Conservation (phyloP, 139 green algal genomes). For the Volvox africanus region DNA sequence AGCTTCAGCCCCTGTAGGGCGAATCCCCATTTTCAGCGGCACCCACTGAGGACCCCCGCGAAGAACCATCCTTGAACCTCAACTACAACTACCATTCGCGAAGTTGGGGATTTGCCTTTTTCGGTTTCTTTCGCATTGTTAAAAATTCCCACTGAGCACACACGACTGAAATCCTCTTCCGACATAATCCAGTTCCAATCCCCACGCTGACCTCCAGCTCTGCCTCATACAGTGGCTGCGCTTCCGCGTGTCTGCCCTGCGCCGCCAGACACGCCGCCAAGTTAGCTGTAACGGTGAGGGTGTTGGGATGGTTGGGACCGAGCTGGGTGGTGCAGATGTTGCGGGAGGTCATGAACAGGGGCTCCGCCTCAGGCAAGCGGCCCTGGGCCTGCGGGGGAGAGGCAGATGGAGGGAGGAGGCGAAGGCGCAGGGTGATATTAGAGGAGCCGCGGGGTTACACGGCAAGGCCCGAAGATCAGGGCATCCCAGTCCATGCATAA, state of each 20-base stretch:
- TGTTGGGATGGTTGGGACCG: slow-evolving; percentile 43
- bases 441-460: neutral
- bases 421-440: neutral
- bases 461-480: too few relatives aligned
- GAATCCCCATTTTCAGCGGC: too few relatives aligned
- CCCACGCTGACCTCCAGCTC: slow-evolving; percentile 27
- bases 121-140: too few relatives aligned
- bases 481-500: too few relatives aligned
- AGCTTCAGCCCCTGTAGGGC: too few relatives aligned
- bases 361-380: slow-evolving; percentile 19
- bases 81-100: too few relatives aligned
- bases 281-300: slow-evolving; percentile 34
- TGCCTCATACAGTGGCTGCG: slow-evolving; percentile 36
- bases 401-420: neutral
- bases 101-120: too few relatives aligned
- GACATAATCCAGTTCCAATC: too few relatives aligned
- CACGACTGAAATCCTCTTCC: too few relatives aligned
- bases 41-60: too few relatives aligned
- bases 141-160: too few relatives aligned
- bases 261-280: slow-evolving; percentile 35
- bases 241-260: slow-evolving; percentile 41
- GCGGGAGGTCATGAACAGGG: slow-evolving; percentile 7
- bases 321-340: slow-evolving; percentile 32
- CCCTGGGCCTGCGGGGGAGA: slow-evolving; percentile 20
- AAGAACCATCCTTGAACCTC: too few relatives aligned